Base-by-base conservation (phyloP, 176 grass and related monocot species). In the Oryza glaberrima region DNA sequence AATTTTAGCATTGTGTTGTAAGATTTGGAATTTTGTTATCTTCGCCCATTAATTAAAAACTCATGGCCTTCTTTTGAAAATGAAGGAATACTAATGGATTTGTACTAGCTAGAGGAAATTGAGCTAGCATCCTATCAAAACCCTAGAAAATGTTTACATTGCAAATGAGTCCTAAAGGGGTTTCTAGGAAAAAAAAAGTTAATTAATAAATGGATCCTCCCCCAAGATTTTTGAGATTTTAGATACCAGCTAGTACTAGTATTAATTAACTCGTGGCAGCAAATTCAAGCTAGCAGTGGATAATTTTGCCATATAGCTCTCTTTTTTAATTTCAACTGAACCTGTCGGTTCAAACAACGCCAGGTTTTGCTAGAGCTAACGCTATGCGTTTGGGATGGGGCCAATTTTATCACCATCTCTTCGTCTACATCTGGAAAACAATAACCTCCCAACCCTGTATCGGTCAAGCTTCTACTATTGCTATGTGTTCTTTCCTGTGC, bases 401-500 rank as follows among this genome's bases (percentile, higher is more conserved):
- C 75, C 36, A 63, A 77, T n/a, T 60, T 40, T 54, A 63, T 6
- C 17, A 41, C 5, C 20, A 3, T 15, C 25, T 12, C 4, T 81
- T 70, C 30, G 38, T 81, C 30, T 41, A 25, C 47, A 64, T 17
- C 22, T 32, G 73, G 74, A 70, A 69, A 69, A 26, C 45, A 20
- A 56, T 43, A 64, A 79, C 52, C 63, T n/a, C 4, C 34, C 38
- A 28, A 40, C 70, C 51, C 54, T 77, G 79, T 65, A 9, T 3
- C 26, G 76, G 40, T 75, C 65, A 88, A 30, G 65, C 17, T 65
- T 47, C 28, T 48, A 49, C 26, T 82, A 32, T 82, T 52, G 26
- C 23, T 48, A 4, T 38, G 7, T 72, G 41, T 65, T 81, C 65
- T 81, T 77, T 77, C 28, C n/a, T 72, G 43, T 66, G 64, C 82